Evolutionary conservation across 495 filamentous ascomycete species (phyloP), one percentile per base, ranked within the genome.

Genomic region (Aspergillus wentii): DNA sequence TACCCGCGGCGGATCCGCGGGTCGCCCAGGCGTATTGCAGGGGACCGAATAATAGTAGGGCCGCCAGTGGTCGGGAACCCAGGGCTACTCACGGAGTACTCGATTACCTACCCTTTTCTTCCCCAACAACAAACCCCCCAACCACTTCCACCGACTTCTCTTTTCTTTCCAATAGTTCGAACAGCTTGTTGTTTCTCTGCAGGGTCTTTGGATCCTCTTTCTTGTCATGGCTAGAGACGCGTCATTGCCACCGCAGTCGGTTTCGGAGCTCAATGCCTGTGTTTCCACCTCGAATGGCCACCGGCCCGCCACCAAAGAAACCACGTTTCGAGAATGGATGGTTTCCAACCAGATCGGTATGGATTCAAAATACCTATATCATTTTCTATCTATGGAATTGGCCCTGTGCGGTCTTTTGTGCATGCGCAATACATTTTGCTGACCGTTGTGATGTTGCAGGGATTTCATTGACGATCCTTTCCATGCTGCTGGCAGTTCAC

Each of bases 401-500:
- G n/a, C n/a, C n/a, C n/a, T n/a, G n/a, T n/a, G n/a, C n/a, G n/a
- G n/a, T n/a, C n/a, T n/a, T n/a, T 29, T 29, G 22, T 25, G 5
- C 22, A 11, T 29, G 26, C 10, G 5, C n/a, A n/a, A n/a, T n/a
- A n/a, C n/a, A n/a, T 18, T 41, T 19, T 21, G 41, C 59, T 61
- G 46, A 61, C 40, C 19, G 17, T 32, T 32, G 17, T 43, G 40
- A 31, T 20, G 29, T 38, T 27, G 11, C 46, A 92, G 88, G 84
- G 23, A 75, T 94, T 32, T 82, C 87, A 11, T 61, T 88, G 60
- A 88, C 84, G 49, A 78, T 88, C 36, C 69, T 95, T 38, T 73
- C 85, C 40, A 78, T 88, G 38, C 74, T 95, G 43, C 71, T 77
- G 59, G 74, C 91, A 43, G 76, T 83, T 41, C 88, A 94, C 68